phyloP scores from a whole-genome alignment of 1,139 yeast genomes.

The Saccharomyces hybrid region DNA sequence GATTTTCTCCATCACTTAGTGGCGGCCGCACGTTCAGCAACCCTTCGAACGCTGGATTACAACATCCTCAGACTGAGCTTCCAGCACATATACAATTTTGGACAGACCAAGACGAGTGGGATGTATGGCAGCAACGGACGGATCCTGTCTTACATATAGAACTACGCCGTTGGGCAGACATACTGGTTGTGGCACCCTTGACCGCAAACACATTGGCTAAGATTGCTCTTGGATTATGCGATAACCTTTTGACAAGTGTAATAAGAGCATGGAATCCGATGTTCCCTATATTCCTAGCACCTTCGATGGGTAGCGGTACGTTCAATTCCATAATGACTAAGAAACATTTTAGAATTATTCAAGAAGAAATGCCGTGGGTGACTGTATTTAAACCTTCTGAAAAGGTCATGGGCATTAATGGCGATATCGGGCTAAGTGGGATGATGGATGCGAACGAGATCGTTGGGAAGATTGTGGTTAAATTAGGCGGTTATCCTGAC shows the following conservation, averaged over 20 bases:
- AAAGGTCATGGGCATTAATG: slow-evolving; percentile 80
- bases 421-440: slow-evolving; percentile 96
- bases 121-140: slow-evolving; percentile 71
- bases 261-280: slow-evolving; percentile 90
- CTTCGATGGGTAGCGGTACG: slow-evolving; percentile 97
- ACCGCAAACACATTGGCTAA: slow-evolving; percentile 93
- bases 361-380: slow-evolving; percentile 60
- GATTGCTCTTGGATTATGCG: slow-evolving; percentile 84
- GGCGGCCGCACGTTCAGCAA: neutral
- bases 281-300: slow-evolving; percentile 81
- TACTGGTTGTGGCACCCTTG: slow-evolving; percentile 82
- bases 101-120: slow-evolving; percentile 92
- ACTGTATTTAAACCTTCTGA: slow-evolving; percentile 88
- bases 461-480: slow-evolving; percentile 73
- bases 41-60: slow-evolving; percentile 8
- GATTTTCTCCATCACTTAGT: neutral
- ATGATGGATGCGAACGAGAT: slow-evolving; percentile 92
- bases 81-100: slow-evolving; percentile 66
- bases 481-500: slow-evolving; percentile 84
- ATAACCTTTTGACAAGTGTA: slow-evolving; percentile 76
- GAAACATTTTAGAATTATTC: slow-evolving; percentile 60
- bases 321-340: slow-evolving; percentile 91
- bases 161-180: slow-evolving; percentile 92
- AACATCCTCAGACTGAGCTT: slow-evolving; percentile 35
- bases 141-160: slow-evolving; percentile 94